These are phyloP conservation scores for Solanum etuberosum DNA, from an alignment of 257 asterid genomes.

Conservation along the genomic window DNA sequence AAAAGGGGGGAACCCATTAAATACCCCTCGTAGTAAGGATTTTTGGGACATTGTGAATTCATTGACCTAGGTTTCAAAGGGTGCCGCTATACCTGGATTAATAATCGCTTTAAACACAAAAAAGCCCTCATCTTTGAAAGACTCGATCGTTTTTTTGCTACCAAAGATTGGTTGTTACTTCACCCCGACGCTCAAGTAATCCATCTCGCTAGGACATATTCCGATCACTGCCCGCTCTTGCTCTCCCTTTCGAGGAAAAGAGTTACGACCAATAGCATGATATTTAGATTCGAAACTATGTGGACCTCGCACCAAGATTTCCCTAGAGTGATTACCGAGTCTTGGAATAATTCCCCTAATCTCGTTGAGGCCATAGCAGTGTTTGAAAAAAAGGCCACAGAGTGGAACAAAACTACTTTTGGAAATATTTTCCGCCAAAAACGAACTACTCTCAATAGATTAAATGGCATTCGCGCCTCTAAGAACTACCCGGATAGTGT, in stretches of 20 bases:
- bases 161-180: no score
- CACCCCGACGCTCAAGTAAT: not conserved
- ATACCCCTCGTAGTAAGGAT: not conserved
- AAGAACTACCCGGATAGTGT: not conserved
- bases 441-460: no score
- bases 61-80: not conserved
- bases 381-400: no score
- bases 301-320: not conserved
- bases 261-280: rapidly evolving
- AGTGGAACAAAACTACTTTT: not conserved
- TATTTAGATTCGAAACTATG: not conserved
- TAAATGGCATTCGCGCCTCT: not conserved
- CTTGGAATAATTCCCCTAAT: not conserved
- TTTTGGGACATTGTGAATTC: not conserved
- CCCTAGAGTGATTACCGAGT: not conserved
- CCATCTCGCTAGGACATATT: not conserved
- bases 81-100: rapidly evolving
- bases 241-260: not conserved
- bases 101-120: not conserved
- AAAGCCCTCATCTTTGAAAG: not conserved
- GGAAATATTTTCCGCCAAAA: no score
- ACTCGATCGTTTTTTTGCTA: not conserved
- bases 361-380: not conserved
- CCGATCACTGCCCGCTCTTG: not conserved
- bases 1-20: not conserved